Evolutionary conservation across 768 basidiomycete species (phyloP).

Genomic region (Amanita fuliginea): DNA sequence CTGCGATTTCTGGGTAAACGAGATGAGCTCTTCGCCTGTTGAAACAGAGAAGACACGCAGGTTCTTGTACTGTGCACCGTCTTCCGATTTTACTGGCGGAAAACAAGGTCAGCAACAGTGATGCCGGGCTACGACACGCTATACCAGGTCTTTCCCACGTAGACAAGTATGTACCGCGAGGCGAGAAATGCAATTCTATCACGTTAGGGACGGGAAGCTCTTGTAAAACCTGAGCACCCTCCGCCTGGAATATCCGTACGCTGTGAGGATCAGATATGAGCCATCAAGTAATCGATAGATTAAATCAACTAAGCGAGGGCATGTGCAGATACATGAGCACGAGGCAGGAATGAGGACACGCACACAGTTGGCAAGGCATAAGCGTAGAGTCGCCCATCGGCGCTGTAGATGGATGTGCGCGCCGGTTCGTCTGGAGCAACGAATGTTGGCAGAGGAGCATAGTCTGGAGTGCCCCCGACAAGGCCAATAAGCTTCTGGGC

Average conservation of each 20-base stretch:
- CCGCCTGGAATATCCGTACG: constrained; percentile 68
- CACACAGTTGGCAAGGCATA: constrained; percentile 70
- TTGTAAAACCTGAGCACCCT: constrained; percentile 60
- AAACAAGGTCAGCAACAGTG: background rate
- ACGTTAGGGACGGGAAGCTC: constrained; percentile 68
- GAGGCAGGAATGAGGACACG: constrained; percentile 26
- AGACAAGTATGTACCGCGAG: constrained; percentile 85
- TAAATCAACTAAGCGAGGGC: constrained; percentile 1
- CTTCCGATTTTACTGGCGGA: constrained; percentile 70
- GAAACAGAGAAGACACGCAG: constrained; percentile 81
- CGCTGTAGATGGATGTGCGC: constrained; percentile 72
- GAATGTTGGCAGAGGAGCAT: constrained; percentile 53
- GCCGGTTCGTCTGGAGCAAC: constrained; percentile 58
- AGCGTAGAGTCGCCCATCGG: constrained; percentile 80
- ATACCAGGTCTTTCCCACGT: constrained; percentile 88
- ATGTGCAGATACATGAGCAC: constrained; percentile 6
- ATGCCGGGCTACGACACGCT: constrained; percentile 10
- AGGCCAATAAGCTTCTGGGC: constrained; percentile 91
- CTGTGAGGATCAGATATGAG: constrained; percentile 23
- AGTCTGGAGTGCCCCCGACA: constrained; percentile 73
- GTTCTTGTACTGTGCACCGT: constrained; percentile 88
- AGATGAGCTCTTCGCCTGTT: constrained; percentile 76
- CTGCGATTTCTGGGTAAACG: constrained; percentile 84
- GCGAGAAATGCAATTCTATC: constrained; percentile 85
- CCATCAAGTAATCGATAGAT: background rate